These are phyloP conservation scores for Populus simonii DNA, from an alignment of 345 rosid genomes.

Conservation along the genomic window DNA sequence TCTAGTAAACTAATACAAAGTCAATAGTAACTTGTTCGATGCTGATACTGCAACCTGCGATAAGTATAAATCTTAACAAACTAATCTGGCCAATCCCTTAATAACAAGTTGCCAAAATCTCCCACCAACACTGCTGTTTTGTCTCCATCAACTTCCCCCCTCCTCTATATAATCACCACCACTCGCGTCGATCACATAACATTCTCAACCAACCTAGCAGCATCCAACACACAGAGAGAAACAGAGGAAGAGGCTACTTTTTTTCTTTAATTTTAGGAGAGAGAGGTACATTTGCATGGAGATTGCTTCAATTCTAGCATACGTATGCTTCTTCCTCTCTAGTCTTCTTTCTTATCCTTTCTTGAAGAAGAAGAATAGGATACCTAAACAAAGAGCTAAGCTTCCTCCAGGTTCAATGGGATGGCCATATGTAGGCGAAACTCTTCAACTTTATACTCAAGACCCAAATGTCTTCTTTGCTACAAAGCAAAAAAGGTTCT, in stretches of 20 bases:
- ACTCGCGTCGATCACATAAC: background rate
- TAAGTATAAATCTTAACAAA: background rate
- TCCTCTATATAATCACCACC: slow-evolving; percentile 32
- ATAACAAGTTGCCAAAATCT: background rate
- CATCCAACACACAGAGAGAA: background rate
- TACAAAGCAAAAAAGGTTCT: slow-evolving; percentile 37
- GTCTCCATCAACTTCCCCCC: slow-evolving; percentile 6
- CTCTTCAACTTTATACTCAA: slow-evolving; percentile 49
- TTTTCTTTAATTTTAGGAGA: background rate
- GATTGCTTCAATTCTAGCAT: slow-evolving; percentile 21
- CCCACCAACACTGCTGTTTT: background rate
- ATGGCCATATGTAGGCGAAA: slow-evolving; percentile 60
- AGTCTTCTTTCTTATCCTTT: slow-evolving; percentile 33
- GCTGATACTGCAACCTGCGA: background rate
- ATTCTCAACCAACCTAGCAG: background rate
- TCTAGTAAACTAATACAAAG: background rate
- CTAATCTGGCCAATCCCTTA: background rate
- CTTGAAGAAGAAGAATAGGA: slow-evolving; percentile 3
- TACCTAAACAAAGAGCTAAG: slow-evolving; percentile 1
- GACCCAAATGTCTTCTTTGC: slow-evolving; percentile 51
- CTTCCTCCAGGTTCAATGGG: slow-evolving; percentile 66
- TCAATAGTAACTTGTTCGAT: too few species aligned
- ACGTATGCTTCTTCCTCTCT: slow-evolving; percentile 37
- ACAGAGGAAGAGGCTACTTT: background rate
- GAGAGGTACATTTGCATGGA: slow-evolving; percentile 34